Conservation (phyloP, 345 rosid species). For the Aegle marmelos region DNA sequence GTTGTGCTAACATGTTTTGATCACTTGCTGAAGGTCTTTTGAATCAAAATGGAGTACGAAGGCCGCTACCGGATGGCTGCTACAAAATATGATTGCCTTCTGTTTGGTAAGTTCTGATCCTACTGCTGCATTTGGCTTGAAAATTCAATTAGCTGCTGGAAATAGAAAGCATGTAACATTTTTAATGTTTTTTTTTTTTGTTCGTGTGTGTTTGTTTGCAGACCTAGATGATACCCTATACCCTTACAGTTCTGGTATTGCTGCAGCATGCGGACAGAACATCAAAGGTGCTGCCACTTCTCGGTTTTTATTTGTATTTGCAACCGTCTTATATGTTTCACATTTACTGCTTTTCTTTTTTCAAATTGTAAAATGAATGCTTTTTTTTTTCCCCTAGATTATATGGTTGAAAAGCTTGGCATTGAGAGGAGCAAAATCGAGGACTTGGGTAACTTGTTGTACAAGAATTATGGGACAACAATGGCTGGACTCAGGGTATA, state of each 20-base stretch:
- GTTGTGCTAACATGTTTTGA: slow-evolving; percentile 15
- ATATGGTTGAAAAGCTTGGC: slow-evolving; percentile 81
- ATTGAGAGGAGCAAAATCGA: slow-evolving; percentile 56
- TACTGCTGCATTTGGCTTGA: not conserved
- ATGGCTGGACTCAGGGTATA: slow-evolving; percentile 99
- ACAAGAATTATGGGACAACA: slow-evolving; percentile 96
- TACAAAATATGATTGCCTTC: slow-evolving; percentile 67
- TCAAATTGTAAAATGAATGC: not conserved
- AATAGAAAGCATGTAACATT: not conserved
- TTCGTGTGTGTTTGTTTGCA: no score
- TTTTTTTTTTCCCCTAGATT: slow-evolving; percentile 39
- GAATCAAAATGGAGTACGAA: slow-evolving; percentile 51
- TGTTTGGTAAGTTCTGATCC: slow-evolving; percentile 54
- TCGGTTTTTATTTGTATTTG: not conserved
- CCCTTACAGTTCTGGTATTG: slow-evolving; percentile 64
- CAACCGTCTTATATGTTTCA: slow-evolving; percentile 1
- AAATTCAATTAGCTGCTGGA: not conserved
- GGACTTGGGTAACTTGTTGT: slow-evolving; percentile 64
- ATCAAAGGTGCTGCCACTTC: slow-evolving; percentile 47
- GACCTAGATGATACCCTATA: slow-evolving; percentile 96
- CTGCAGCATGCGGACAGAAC: slow-evolving; percentile 51
- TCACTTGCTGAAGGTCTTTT: slow-evolving; percentile 28
- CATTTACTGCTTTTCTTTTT: not conserved
- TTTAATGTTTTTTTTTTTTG: not conserved
- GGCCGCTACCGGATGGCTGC: slow-evolving; percentile 35